These are phyloP conservation scores for Cystobasidium pallidum DNA, from an alignment of 1,284 basidiomycete species.

Conservation along the genomic window DNA sequence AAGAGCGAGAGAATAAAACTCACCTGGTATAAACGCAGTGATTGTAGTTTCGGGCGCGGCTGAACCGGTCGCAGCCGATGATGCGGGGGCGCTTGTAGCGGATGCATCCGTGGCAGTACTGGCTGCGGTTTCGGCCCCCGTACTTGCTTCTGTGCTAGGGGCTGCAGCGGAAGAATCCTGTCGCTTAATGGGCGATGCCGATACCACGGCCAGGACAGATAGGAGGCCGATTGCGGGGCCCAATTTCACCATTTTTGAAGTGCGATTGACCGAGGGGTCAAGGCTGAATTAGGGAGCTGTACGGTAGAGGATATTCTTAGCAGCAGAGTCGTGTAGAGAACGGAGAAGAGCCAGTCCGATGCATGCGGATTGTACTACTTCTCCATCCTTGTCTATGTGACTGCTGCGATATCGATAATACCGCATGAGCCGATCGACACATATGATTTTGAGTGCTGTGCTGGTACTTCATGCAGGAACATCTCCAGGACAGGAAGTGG, in stretches of 20 bases:
- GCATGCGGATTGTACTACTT: too few species aligned
- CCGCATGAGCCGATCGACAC: too few species aligned
- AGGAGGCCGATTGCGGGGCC: constrained; percentile 10
- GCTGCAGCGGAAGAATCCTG: background rate
- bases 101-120: background rate
- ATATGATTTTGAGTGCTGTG: too few species aligned
- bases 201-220: background rate
- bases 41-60: constrained; percentile 5
- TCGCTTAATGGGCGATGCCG: constrained; percentile 16
- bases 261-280: background rate
- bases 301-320: background rate
- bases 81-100: too few species aligned
- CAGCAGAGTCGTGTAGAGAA: too few species aligned
- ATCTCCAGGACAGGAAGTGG: too few species aligned
- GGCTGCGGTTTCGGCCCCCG: background rate
- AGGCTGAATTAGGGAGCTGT: background rate
- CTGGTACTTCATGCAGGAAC: too few species aligned
- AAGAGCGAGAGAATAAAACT: too few species aligned
- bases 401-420: too few species aligned
- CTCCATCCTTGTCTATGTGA: too few species aligned
- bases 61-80: background rate
- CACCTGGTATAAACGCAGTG: constrained; percentile 6
- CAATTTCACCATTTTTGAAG: constrained; percentile 12
- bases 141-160: background rate
- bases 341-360: too few species aligned